Evolutionary conservation across 768 basidiomycete species (phyloP).

Genomic region (Tricholoma saponaceum): DNA sequence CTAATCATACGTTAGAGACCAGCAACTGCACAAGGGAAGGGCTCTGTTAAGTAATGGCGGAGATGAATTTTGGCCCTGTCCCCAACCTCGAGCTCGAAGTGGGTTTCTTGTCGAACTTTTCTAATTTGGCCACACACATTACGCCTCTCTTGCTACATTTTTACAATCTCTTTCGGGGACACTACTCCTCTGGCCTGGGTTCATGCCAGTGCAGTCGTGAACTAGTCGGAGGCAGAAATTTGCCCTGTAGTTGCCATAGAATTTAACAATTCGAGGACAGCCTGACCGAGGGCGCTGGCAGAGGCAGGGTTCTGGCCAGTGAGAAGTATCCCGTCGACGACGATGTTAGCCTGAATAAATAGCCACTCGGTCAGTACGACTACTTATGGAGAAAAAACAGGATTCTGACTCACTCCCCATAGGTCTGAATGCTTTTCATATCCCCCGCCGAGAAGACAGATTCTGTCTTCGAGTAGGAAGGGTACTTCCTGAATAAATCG

Average conservation of each 20-base stretch:
- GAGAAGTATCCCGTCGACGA: conserved; percentile 54
- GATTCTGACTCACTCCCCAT: conserved; percentile 48
- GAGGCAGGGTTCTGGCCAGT: conserved; percentile 78
- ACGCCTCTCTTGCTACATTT: too few relatives aligned
- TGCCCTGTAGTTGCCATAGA: not conserved
- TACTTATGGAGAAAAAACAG: not conserved
- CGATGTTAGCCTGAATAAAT: conserved; percentile 38
- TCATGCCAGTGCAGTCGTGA: too few relatives aligned
- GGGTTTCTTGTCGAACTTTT: too few relatives aligned
- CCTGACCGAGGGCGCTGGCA: conserved; percentile 52
- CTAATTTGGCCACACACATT: too few relatives aligned
- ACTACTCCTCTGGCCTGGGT: too few relatives aligned
- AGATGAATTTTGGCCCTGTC: too few relatives aligned
- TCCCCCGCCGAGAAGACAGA: conserved; percentile 58
- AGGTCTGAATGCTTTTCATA: conserved; percentile 54
- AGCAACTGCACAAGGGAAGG: too few relatives aligned
- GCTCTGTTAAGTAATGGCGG: too few relatives aligned
- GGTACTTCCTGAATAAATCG: conserved; percentile 47
- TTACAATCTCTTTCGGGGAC: too few relatives aligned
- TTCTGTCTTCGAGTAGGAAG: conserved; percentile 68
- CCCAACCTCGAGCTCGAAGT: too few relatives aligned
- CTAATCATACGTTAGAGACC: too few relatives aligned
- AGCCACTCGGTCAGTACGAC: not conserved
- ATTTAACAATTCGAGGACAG: conserved; percentile 48
- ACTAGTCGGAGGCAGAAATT: not conserved